These are phyloP conservation scores for Choiromyces venosus DNA, from an alignment of 495 filamentous ascomycete genomes.

Conservation along the genomic window DNA sequence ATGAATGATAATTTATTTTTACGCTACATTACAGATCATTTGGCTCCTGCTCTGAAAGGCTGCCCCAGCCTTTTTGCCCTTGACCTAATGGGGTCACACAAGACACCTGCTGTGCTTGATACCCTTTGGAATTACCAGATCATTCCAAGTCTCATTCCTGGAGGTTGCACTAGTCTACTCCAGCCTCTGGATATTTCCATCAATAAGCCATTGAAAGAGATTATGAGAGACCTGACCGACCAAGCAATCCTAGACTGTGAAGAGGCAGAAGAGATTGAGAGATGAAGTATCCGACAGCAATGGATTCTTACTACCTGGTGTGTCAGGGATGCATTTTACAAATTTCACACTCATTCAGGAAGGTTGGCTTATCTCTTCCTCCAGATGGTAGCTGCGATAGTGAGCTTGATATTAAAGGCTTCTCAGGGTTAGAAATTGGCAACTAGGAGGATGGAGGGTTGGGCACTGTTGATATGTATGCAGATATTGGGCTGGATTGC, in stretches of 20 bases:
- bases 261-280: constrained; percentile 7
- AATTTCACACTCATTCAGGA: constrained; percentile 1
- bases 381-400: neutral
- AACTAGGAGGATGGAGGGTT: constrained; percentile 1
- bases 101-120: neutral
- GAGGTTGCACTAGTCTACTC: constrained; percentile 10
- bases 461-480: too few species aligned
- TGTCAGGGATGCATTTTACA: constrained; percentile 8
- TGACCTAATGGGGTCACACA: constrained; percentile 4
- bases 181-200: constrained; percentile 16
- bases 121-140: neutral
- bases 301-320: neutral
- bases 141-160: constrained; percentile 3
- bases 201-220: constrained; percentile 15
- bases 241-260: constrained; percentile 12
- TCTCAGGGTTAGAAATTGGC: constrained; percentile 4
- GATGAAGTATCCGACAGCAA: neutral
- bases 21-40: neutral
- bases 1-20: constrained; percentile 12
- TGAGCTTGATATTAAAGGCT: neutral
- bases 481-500: too few species aligned
- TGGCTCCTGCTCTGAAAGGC: neutral
- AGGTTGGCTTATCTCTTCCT: constrained; percentile 9
- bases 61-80: constrained; percentile 10
- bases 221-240: constrained; percentile 6